Evolutionary conservation across 2,329 filamentous ascomycete species (phyloP), one percentile per base, ranked within the genome.

Genomic region (Penicillium paneum): DNA sequence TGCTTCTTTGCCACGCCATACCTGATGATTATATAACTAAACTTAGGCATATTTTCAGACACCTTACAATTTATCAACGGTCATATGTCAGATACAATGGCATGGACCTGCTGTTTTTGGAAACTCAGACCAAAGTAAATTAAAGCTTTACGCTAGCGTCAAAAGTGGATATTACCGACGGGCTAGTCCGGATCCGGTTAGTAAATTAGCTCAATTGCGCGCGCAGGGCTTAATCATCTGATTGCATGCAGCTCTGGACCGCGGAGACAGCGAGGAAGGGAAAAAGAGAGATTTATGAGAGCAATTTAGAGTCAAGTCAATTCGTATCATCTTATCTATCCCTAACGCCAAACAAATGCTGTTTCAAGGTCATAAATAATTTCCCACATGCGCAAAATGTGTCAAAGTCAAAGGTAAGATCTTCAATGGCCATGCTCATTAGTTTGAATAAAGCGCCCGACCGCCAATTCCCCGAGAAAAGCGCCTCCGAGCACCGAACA

Each of bases 391-490:
- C 32, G 38, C 2, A 53, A 34, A 12, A 49, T 21, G 29, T 17
- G 11, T 24, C 35, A 42, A 49, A 41, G 15, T 12, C 13, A 15
- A 19, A 41, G 6, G 1, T 15, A 31, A 45, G 32, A 15, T 24
- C 19, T 15, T 64, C 41, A 70, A 49, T 70, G 67, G 8, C 50
- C 58, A 48, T 70, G 66, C 11, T 68, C 66, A 32, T 61, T 72
- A 21, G 75, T 62, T 41, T 77, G 68, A 28, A 77, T 78, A 64
- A 85, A 94, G 60, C 91, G 83, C 29, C 91, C 91, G 57, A 94
- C 81, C 0, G 84, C 82, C 40, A 97, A 75, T 70, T 94, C 94
- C 24, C 93, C 93, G n/a, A 95, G 69, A 67, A 97, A 97, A 1
- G 88, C 83, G 13, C 88, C 88, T 5, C 79, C 87, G 11, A 95